Evolutionary conservation across 2,329 filamentous ascomycete genomes (phyloP), one percentile per base, ranked within the genome.

Genomic region (Epichloe brachyelytri): DNA sequence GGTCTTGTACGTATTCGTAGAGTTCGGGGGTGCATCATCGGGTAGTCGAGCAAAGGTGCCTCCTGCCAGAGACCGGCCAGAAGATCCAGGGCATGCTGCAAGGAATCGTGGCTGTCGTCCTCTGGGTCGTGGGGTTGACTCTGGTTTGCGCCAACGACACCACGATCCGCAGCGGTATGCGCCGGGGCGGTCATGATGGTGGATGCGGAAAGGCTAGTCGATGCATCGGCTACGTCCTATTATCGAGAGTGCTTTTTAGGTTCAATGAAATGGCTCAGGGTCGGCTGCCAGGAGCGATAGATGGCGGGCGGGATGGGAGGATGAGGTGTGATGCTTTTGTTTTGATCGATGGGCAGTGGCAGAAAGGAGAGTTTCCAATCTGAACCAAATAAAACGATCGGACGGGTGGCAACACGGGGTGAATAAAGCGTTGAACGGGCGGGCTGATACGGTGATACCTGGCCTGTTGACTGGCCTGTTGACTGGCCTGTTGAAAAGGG

Each of bases 11-110:
- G 47, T 76, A 64, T 11, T 77, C 71, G 53, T 68, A 73, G 50
- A 85, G 66, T 59, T 82, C 77, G 19, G 67, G 59, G 81, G 81
- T 51, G 80, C 80, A 68, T 83, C 79, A 50, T 67, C 61, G 2
- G 81, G 81, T 41, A 85, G 67, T 48, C 74, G 72, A 40, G 77
- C 71, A 58, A 83, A 2, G 75, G 74, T 3, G 77, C 77, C 50
- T 78, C 72, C 56, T 79, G 76, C 80, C 80, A 84, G 34, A 84
- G 71, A 11, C 75, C 76, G 47, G 74, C 73, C 19, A 81, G 63
- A 47, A 82, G 60, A 51, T 79, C 76, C 33, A 66, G 59, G 30
- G 77, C 74, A 48, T 61, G 59, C 5, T 41, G 26, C 33, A 20
- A 11, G 38, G 54, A 51, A 48, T 52, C 43, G 48, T 51, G 48